Base-by-base conservation (phyloP, 2,329 filamentous ascomycete genomes). In the Albophoma yamanashiensis region DNA sequence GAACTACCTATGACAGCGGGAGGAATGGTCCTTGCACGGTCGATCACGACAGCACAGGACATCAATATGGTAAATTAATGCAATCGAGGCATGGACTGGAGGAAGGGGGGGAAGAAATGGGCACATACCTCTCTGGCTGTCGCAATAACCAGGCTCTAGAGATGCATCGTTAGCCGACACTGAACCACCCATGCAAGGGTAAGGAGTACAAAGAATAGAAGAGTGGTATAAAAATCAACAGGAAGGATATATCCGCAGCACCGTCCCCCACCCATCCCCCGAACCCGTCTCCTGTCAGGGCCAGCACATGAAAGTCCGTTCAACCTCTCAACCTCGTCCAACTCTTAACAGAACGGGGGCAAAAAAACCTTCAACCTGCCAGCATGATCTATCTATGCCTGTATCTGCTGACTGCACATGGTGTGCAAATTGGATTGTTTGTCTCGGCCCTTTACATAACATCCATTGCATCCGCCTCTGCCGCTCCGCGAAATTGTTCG, bases 401-500 rank as follows among this genome's bases (percentile, higher is more conserved):
- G 59, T 61, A 61, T 61, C 63, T 57, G 57, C 15, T 50, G 34
- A 58, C 55, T 58, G 61, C 55, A 59, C 56, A 57, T 58, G 45
- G 34, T 55, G 56, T 58, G 53, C 55, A 55, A 55, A 20, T 59
- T 55, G 57, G n/a, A 55, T 59, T 59, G 42, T 20, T 42, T n/a
- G 42, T 55, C 34, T 55, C 40, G 14, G 3, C 45, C 63, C 61
- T 61, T 70, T 74, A 77, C 72, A 77, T 72, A 38, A 75, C 70
- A 64, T 79, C 76, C 76, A 80, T 79, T 40, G 78, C 75, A 61
- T 82, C 81, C 62, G 76, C 74, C 61, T 80, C 78, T 47, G 77
- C 72, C 8, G 75, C 75, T 20, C 65, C 67, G 15, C 73, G 69
- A 45, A 69, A 71, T 62, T 83, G 80, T 66, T 84, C 81, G 65